These are phyloP conservation scores for Ilex paraguariensis DNA, from an alignment of 305 asterid species.

Conservation along the genomic window DNA sequence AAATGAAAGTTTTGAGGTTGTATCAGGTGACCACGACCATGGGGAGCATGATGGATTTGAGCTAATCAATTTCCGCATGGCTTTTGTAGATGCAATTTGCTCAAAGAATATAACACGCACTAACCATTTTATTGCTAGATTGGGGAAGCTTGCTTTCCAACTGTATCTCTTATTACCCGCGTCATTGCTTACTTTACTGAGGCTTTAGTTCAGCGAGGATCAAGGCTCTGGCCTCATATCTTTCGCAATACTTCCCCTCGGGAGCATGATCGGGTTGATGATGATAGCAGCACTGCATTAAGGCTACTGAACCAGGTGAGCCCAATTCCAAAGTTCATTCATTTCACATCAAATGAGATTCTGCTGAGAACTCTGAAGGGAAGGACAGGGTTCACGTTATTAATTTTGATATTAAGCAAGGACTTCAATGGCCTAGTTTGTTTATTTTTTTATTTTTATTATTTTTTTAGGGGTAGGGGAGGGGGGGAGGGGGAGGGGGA, in stretches of 20 bases:
- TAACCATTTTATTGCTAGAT: slow-evolving; percentile 61
- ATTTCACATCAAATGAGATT: slow-evolving; percentile 88
- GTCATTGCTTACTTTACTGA: slow-evolving; percentile 79
- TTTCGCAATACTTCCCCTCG: slow-evolving; percentile 63
- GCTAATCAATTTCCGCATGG: slow-evolving; percentile 67
- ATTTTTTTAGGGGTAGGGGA: too few relatives aligned
- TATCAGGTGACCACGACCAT: slow-evolving; percentile 30
- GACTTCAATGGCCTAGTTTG: slow-evolving; percentile 91
- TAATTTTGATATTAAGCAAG: slow-evolving; percentile 87
- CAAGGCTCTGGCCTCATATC: slow-evolving; percentile 72
- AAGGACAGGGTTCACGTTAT: slow-evolving; percentile 80
- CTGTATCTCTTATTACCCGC: slow-evolving; percentile 65
- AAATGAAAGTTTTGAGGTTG: slow-evolving; percentile 19
- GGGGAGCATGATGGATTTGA: slow-evolving; percentile 53
- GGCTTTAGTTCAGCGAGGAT: slow-evolving; percentile 63
- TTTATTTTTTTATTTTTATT: too few relatives aligned
- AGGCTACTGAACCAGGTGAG: slow-evolving; percentile 65
- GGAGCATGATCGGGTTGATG: slow-evolving; percentile 56
- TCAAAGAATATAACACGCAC: slow-evolving; percentile 45
- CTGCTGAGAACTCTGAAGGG: slow-evolving; percentile 69
- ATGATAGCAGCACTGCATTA: slow-evolving; percentile 40
- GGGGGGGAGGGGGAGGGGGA: too few relatives aligned
- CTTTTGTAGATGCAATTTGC: slow-evolving; percentile 67
- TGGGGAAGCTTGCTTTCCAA: slow-evolving; percentile 94
- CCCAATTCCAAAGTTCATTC: slow-evolving; percentile 78